Base-by-base conservation (phyloP, 1,284 basidiomycete species). In the Rhodotorula mucilaginosa region DNA sequence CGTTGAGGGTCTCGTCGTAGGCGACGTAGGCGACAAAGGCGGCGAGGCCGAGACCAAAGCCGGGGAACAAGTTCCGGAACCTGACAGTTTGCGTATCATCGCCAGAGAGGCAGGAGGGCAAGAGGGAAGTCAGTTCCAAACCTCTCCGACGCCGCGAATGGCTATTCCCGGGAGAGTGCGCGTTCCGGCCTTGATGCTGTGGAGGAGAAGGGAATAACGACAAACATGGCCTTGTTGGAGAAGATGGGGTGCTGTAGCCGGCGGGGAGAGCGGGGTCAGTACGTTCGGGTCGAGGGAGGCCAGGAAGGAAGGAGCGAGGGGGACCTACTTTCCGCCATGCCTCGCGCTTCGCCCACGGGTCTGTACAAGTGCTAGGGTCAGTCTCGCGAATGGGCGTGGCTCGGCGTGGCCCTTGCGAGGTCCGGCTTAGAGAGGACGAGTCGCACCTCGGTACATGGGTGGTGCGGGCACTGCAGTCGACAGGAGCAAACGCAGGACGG, bases 281-380 rank as follows among this genome's bases (percentile, higher is more conserved):
- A 18, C 52, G 52, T 15, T 5, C 10, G 49, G 19, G 34, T 34
- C 34, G 34, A 34, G 34, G 34, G 34, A 34, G 34, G 34, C 34
- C 6, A 34, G 34, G 34, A 34, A 1, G 12, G 46, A n/a, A 23
- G n/a, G 48, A 21, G 23, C 21, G 34, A 46, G 19, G 39, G 18
- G 19, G 59, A 62, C 73, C 39, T 44, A 79, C 79, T 71, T 89
- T 93, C 79, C 93, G 87, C 93, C 93, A 97, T 65, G 93, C 92
- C 80, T 97, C 93, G 73, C 89, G 85, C 83, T 91, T 93, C 31
- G 91, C 92, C 94, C 93, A 97, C 65, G 93, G 92, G 81, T 97
- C 93, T 76, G 29, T 52, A 64, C 29, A 19, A 12, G 23, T 7
- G 5, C 51, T 56, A 44, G 58, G 56, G 5, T 19, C 4, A n/a